Conservation (phyloP, 176 grass and related monocot species). For the Pontederia paniculata region DNA sequence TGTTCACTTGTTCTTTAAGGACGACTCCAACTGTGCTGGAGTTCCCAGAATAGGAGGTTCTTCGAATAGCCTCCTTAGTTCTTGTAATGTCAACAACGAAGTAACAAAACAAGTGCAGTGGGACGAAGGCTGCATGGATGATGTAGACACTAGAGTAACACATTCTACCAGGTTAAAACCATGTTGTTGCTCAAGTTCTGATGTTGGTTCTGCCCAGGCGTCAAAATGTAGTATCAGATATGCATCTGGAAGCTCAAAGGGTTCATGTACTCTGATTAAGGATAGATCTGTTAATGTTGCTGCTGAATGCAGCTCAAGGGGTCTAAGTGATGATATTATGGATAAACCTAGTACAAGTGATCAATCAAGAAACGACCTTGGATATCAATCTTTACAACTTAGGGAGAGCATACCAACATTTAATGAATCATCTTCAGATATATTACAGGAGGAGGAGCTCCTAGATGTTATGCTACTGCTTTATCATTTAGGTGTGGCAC, state of each 20-base stretch:
- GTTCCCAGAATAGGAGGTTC: slow-evolving; percentile 60
- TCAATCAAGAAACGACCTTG: slow-evolving; percentile 42
- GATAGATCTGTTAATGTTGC: slow-evolving; percentile 39
- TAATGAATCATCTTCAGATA: slow-evolving; percentile 36
- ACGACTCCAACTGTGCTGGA: slow-evolving; percentile 40
- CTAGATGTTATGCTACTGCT: slow-evolving; percentile 71
- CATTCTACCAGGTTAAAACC: slow-evolving; percentile 59
- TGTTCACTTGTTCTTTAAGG: slow-evolving; percentile 43
- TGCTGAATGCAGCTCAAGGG: slow-evolving; percentile 51
- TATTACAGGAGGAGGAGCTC: slow-evolving; percentile 63
- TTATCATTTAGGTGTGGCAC: slow-evolving; percentile 67
- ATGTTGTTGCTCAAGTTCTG: slow-evolving; percentile 59
- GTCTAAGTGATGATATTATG: slow-evolving; percentile 49
- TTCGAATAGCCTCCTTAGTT: slow-evolving; percentile 43
- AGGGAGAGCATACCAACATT: slow-evolving; percentile 25
- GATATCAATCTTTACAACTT: slow-evolving; percentile 44
- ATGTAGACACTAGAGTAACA: slow-evolving; percentile 49
- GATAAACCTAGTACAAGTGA: slow-evolving; percentile 59
- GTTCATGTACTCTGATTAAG: slow-evolving; percentile 34
- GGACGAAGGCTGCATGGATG: slow-evolving; percentile 60
- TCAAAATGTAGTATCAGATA: slow-evolving; percentile 41
- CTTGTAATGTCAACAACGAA: slow-evolving; percentile 25
- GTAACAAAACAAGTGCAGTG: slow-evolving; percentile 53
- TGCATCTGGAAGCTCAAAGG: slow-evolving; percentile 46
- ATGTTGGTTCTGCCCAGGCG: slow-evolving; percentile 33